These are phyloP conservation scores for Bacidia rubella DNA, from an alignment of 495 filamentous ascomycete genomes.

Conservation along the genomic window DNA sequence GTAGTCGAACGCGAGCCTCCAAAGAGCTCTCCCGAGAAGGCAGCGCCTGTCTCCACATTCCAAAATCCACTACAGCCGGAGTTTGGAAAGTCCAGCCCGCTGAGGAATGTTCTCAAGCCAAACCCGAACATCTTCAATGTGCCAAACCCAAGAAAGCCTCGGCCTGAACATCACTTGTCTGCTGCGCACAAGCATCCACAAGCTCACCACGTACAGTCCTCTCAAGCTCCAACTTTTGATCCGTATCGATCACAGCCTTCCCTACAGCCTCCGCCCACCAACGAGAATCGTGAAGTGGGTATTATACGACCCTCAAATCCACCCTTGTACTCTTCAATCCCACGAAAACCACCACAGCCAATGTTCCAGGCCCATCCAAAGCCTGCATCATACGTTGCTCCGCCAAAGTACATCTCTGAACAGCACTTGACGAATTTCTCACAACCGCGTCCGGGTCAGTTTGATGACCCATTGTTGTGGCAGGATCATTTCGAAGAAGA, in stretches of 20 bases:
- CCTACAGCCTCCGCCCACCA: constrained; percentile 15
- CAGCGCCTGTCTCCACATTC: constrained; percentile 4
- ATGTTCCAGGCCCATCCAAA: constrained; percentile 26
- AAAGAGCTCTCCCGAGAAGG: constrained; percentile 13
- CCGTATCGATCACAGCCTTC: no score
- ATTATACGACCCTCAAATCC: constrained; percentile 35
- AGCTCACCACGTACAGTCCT: not conserved
- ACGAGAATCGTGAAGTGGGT: constrained; percentile 25
- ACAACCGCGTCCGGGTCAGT: constrained; percentile 14
- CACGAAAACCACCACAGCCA: constrained; percentile 1
- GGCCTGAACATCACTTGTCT: constrained; percentile 37
- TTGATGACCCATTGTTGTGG: constrained; percentile 16
- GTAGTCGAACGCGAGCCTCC: constrained; percentile 19
- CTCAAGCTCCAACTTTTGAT: no score
- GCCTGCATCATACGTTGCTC: not conserved
- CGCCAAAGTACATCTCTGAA: constrained; percentile 26
- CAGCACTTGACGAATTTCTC: constrained; percentile 37
- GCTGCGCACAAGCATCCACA: not conserved
- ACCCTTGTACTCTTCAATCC: constrained; percentile 17
- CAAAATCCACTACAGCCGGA: constrained; percentile 29
- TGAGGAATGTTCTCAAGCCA: constrained; percentile 15
- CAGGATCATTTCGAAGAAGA: constrained; percentile 28
- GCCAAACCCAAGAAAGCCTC: constrained; percentile 32
- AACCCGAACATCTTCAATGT: constrained; percentile 37
- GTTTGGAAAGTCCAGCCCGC: constrained; percentile 45